Conservation (phyloP, 2,329 filamentous ascomycete species). For the Seiridium cupressi region DNA sequence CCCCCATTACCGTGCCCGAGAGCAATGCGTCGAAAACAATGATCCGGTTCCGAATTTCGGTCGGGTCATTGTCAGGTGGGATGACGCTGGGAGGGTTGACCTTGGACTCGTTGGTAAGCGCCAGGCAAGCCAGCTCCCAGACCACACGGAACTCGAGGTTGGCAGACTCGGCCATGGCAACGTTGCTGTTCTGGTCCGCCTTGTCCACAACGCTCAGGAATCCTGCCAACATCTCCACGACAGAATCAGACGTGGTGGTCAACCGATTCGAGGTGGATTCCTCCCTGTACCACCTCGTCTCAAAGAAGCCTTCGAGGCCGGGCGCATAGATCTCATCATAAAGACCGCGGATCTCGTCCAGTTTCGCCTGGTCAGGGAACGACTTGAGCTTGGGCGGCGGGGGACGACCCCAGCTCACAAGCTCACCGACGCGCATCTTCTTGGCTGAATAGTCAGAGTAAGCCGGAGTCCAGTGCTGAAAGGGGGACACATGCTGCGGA, state of each 20-base stretch:
- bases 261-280: conserved; percentile 43
- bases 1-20: conserved; percentile 64
- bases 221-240: conserved; percentile 66
- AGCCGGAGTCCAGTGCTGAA: conserved; percentile 35
- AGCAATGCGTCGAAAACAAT: conserved; percentile 75
- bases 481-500: conserved; percentile 23
- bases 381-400: conserved; percentile 54
- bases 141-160: conserved; percentile 57
- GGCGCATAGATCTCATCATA: conserved; percentile 76
- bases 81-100: conserved; percentile 31
- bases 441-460: conserved; percentile 50
- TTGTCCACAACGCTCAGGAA: conserved; percentile 57
- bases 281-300: conserved; percentile 76
- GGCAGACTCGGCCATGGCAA: conserved; percentile 52
- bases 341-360: conserved; percentile 68
- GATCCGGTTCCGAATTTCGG: conserved; percentile 68
- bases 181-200: conserved; percentile 46
- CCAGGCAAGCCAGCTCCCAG: conserved; percentile 57
- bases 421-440: conserved; percentile 71
- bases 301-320: conserved; percentile 73
- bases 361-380: conserved; percentile 46
- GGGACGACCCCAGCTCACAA: conserved; percentile 62
- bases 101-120: conserved; percentile 36
- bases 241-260: conserved; percentile 45
- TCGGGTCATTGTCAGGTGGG: conserved; percentile 55